Conservation (phyloP, 2,329 filamentous ascomycete genomes). For the Chrysosporium keratinophilum region DNA sequence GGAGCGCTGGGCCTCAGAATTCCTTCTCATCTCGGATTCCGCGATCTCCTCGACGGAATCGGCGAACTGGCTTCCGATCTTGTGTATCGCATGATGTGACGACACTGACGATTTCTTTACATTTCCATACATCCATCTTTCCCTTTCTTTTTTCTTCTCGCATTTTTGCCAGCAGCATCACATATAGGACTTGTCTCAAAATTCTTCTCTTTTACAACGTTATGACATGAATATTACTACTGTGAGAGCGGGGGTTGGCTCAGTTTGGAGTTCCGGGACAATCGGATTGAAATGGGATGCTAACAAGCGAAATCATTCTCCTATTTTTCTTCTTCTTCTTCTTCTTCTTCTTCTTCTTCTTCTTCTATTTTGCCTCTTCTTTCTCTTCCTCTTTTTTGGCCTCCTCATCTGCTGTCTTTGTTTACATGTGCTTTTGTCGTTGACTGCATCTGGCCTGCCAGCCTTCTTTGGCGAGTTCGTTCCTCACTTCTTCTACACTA, state of each 20-base stretch:
- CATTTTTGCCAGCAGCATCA: background rate
- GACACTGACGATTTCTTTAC: conserved; percentile 11
- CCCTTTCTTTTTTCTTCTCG: background rate
- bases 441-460: too few relatives aligned
- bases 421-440: background rate
- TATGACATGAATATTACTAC: background rate
- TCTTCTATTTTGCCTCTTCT: background rate
- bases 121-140: background rate
- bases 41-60: conserved; percentile 29
- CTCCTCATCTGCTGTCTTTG: conserved; percentile 3
- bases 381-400: background rate
- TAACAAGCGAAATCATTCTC: background rate
- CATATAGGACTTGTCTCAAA: background rate
- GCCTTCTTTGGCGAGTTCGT: too few relatives aligned
- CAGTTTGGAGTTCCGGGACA: background rate
- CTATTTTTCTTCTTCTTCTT: background rate
- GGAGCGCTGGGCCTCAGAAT: background rate
- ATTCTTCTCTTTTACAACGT: background rate
- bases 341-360: background rate
- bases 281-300: background rate
- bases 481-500: too few relatives aligned
- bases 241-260: background rate
- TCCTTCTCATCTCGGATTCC: conserved; percentile 24
- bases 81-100: conserved; percentile 34
- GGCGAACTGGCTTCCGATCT: conserved; percentile 35